Evolutionary conservation across 2,329 filamentous ascomycete species (phyloP).

Genomic region (Madurella mycetomatis): DNA sequence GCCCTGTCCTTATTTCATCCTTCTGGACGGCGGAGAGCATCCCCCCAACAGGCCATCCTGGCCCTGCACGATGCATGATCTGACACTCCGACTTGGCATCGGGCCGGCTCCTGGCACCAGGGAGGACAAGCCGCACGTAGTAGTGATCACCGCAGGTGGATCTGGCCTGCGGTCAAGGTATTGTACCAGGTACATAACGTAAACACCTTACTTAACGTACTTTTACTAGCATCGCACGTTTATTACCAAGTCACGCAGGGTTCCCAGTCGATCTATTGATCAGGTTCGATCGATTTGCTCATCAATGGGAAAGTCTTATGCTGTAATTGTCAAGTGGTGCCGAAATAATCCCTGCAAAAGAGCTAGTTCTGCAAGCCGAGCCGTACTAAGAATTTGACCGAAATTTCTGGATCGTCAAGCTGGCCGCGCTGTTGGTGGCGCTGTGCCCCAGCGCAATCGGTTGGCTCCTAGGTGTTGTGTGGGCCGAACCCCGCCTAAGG

Average conservation of each 20-base stretch:
- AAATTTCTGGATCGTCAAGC: not conserved
- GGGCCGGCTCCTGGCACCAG: not conserved
- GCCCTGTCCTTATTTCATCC: too few relatives aligned
- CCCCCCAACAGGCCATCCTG: too few relatives aligned
- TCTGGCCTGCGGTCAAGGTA: too few relatives aligned
- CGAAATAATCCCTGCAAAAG: not conserved
- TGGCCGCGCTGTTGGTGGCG: constrained; percentile 5
- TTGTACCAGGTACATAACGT: too few relatives aligned
- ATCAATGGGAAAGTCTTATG: too few relatives aligned
- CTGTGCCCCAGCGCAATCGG: not conserved
- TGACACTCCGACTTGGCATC: constrained; percentile 9
- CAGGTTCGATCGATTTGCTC: too few relatives aligned
- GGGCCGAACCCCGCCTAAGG: constrained; percentile 9
- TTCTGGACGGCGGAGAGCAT: too few relatives aligned
- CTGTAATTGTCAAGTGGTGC: too few relatives aligned
- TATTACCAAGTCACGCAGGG: too few relatives aligned
- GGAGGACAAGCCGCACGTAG: not conserved
- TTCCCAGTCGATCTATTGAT: too few relatives aligned
- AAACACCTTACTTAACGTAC: too few relatives aligned
- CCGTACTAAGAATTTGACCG: not conserved
- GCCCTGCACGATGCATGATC: not conserved
- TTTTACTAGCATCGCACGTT: too few relatives aligned
- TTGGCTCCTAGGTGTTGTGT: constrained; percentile 2
- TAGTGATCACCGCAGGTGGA: not conserved
- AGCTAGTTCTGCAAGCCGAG: not conserved